These are phyloP conservation scores for Hypoxylon intermedium DNA, from an alignment of 495 filamentous ascomycete species.

Conservation along the genomic window DNA sequence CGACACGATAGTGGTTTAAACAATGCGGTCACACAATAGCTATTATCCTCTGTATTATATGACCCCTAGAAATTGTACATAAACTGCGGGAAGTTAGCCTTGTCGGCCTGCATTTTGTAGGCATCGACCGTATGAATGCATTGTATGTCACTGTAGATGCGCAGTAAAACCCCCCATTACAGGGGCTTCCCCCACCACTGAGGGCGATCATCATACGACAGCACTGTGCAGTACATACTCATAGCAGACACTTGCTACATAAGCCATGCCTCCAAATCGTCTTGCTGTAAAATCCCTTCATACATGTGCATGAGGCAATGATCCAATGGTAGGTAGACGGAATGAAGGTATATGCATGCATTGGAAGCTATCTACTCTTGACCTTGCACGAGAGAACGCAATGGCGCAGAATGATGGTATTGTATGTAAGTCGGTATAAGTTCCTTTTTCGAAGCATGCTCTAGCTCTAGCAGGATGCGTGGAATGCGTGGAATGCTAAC, in stretches of 20 bases:
- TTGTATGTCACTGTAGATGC: conserved; percentile 23
- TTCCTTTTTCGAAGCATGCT: neutral
- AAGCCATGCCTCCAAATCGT: neutral
- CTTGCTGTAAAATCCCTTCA: conserved; percentile 1
- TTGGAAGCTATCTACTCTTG: neutral
- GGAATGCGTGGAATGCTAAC: neutral
- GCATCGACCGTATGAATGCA: conserved; percentile 17
- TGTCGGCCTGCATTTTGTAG: too few relatives aligned
- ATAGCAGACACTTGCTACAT: neutral
- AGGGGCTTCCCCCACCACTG: conserved; percentile 29
- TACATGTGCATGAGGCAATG: neutral
- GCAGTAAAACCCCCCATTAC: conserved; percentile 27
- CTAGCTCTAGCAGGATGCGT: neutral
- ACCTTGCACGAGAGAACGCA: too few relatives aligned
- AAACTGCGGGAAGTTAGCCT: too few relatives aligned
- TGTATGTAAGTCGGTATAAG: too few relatives aligned
- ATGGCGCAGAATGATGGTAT: too few relatives aligned
- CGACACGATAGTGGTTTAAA: too few relatives aligned
- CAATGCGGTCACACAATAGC: too few relatives aligned
- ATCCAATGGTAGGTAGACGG: neutral
- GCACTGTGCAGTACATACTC: conserved; percentile 7
- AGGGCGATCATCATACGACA: conserved; percentile 39
- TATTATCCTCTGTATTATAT: too few relatives aligned
- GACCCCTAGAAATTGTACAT: too few relatives aligned
- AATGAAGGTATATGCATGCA: conserved; percentile 4